phyloP scores from a whole-genome alignment of 345 rosid species.

The Murraya koenigii region DNA sequence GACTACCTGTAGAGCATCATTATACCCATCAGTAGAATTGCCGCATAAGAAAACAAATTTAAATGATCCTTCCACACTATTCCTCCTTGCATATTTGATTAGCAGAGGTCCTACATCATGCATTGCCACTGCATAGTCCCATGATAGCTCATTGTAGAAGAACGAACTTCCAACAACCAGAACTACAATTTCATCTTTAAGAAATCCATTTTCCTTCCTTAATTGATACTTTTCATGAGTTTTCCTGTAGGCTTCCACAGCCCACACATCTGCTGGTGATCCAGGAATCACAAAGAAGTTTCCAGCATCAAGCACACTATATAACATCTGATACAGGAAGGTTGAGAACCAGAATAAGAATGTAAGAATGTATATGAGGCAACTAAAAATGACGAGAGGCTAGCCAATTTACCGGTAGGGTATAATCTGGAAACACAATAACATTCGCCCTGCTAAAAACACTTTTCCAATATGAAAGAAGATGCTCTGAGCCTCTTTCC shows the following conservation, averaged over 20 bases:
- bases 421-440: slow-evolving; percentile 76
- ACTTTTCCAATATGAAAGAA: slow-evolving; percentile 70
- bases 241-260: slow-evolving; percentile 69
- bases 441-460: slow-evolving; percentile 74
- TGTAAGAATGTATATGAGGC: slow-evolving; percentile 9
- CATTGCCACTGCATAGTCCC: slow-evolving; percentile 88
- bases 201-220: slow-evolving; percentile 60
- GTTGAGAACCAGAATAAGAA: slow-evolving; percentile 29
- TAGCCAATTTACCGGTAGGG: slow-evolving; percentile 63
- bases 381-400: not conserved
- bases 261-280: slow-evolving; percentile 88
- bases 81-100: slow-evolving; percentile 66
- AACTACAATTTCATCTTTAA: slow-evolving; percentile 65
- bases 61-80: slow-evolving; percentile 50
- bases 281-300: slow-evolving; percentile 96
- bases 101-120: slow-evolving; percentile 77
- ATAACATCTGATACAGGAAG: slow-evolving; percentile 71
- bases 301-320: slow-evolving; percentile 89
- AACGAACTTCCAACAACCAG: slow-evolving; percentile 82
- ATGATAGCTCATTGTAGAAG: slow-evolving; percentile 70
- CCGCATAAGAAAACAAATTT: slow-evolving; percentile 86
- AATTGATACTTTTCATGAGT: slow-evolving; percentile 54
- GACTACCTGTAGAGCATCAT: slow-evolving; percentile 74
- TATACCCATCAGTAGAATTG: slow-evolving; percentile 67
- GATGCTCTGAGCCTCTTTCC: slow-evolving; percentile 58